phyloP scores from a whole-genome alignment of 1,284 basidiomycete genomes.

The Flammula alnicola region DNA sequence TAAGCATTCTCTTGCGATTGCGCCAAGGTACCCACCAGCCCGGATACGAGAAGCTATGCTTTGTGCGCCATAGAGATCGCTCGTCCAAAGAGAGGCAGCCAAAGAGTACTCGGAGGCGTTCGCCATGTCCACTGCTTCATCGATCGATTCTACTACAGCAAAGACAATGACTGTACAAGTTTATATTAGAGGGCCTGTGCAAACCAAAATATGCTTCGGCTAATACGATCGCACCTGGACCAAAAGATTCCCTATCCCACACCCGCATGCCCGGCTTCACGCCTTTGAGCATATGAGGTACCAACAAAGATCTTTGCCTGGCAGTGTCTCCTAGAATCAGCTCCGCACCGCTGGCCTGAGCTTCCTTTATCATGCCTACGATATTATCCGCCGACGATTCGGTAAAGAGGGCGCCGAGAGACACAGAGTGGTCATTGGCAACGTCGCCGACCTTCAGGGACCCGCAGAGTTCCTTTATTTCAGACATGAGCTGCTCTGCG shows the following conservation, averaged over 20 bases:
- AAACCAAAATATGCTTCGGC: no score
- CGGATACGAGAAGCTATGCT: slow-evolving; percentile 54
- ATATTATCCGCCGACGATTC: slow-evolving; percentile 55
- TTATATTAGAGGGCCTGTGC: no score
- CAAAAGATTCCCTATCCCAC: slow-evolving; percentile 64
- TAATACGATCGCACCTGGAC: slow-evolving; percentile 52
- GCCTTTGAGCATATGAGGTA: slow-evolving; percentile 57
- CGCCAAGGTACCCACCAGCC: slow-evolving; percentile 38
- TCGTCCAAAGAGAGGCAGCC: slow-evolving; percentile 58
- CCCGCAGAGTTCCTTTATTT: slow-evolving; percentile 37
- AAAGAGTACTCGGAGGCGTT: slow-evolving; percentile 62
- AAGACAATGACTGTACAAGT: slow-evolving; percentile 58
- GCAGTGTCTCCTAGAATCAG: slow-evolving; percentile 51
- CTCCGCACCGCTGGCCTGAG: slow-evolving; percentile 54
- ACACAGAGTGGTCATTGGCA: slow-evolving; percentile 24
- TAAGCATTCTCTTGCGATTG: background rate
- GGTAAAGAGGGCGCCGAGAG: slow-evolving; percentile 52
- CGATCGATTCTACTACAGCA: slow-evolving; percentile 50
- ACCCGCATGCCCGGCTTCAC: slow-evolving; percentile 55
- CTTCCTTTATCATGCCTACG: slow-evolving; percentile 53
- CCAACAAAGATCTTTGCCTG: slow-evolving; percentile 48
- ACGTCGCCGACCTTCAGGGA: slow-evolving; percentile 43
- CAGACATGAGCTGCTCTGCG: slow-evolving; percentile 40
- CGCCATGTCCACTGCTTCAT: slow-evolving; percentile 58
- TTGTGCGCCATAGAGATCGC: slow-evolving; percentile 50